phyloP scores from a whole-genome alignment of 2,329 filamentous ascomycete genomes.

The Fusarium nisikadoi region DNA sequence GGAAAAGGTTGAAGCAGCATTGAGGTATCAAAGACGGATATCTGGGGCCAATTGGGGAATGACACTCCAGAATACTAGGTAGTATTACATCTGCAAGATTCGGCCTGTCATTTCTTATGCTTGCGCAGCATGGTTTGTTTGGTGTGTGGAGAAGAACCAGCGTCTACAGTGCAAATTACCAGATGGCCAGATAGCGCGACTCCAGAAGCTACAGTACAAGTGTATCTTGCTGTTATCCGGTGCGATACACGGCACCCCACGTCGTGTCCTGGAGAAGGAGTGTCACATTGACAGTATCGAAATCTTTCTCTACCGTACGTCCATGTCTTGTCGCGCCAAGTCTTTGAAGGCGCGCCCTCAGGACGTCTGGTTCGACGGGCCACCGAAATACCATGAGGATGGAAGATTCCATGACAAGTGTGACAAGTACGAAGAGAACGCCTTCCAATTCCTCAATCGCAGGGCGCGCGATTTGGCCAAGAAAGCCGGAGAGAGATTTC shows the following conservation, averaged over 20 bases:
- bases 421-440: not conserved
- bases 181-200: not conserved
- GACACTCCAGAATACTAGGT: not conserved
- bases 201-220: constrained; percentile 1
- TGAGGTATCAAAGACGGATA: not conserved
- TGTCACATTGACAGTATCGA: constrained; percentile 3
- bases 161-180: not conserved
- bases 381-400: not conserved
- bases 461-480: not conserved
- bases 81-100: constrained; percentile 9
- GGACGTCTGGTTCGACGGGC: not conserved
- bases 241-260: not conserved
- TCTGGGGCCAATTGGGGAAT: not conserved
- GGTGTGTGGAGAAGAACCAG: not conserved
- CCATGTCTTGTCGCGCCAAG: not conserved
- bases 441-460: not conserved
- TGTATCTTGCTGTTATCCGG: constrained; percentile 8
- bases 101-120: constrained; percentile 10
- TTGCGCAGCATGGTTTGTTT: constrained; percentile 11
- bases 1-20: not conserved
- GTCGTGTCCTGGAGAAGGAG: constrained; percentile 4
- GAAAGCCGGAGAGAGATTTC: not conserved
- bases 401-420: accelerated
- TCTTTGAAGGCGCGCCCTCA: not conserved
- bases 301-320: not conserved